A percentile compares a stretch with the other conserved stretches of the same genome.
These are phyloP conservation scores for Xylariomycetidae sp. DNA, from an alignment of 2,329 filamentous ascomycete genomes.

Conservation along the genomic window DNA sequence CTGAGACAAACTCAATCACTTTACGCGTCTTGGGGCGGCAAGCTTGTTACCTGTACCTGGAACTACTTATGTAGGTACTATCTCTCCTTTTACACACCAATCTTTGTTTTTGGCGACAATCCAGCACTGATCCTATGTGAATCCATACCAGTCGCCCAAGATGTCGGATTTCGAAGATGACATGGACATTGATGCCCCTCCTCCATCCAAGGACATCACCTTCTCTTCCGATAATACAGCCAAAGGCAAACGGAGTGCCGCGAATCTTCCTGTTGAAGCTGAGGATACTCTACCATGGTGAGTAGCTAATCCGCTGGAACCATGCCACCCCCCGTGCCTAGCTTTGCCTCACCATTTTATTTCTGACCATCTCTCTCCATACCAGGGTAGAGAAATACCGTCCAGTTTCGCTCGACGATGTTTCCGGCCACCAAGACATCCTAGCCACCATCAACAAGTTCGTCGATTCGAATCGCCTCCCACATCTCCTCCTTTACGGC, in stretches of 20 bases:
- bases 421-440: slow-evolving; percentile 96
- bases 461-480: slow-evolving; percentile 86
- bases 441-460: slow-evolving; percentile 97
- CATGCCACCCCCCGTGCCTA: too few species aligned
- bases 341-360: too few species aligned
- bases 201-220: slow-evolving; percentile 42
- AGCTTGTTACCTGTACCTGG: too few species aligned
- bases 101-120: too few species aligned
- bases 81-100: too few species aligned
- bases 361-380: too few species aligned
- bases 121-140: too few species aligned
- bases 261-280: slow-evolving; percentile 88
- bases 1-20: too few species aligned
- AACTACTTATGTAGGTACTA: too few species aligned
- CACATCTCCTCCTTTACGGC: slow-evolving; percentile 93
- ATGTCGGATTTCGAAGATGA: slow-evolving; percentile 60
- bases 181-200: slow-evolving; percentile 55
- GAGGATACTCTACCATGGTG: slow-evolving; percentile 93
- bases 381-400: slow-evolving; percentile 87
- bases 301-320: too few species aligned
- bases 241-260: slow-evolving; percentile 88
- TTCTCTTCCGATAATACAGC: slow-evolving; percentile 72
- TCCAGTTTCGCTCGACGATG: slow-evolving; percentile 81
- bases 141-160: too few species aligned
- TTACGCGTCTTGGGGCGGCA: too few species aligned